Evolutionary conservation across 306 rosid genomes (phyloP).

Genomic region (Corylus heterophylla): DNA sequence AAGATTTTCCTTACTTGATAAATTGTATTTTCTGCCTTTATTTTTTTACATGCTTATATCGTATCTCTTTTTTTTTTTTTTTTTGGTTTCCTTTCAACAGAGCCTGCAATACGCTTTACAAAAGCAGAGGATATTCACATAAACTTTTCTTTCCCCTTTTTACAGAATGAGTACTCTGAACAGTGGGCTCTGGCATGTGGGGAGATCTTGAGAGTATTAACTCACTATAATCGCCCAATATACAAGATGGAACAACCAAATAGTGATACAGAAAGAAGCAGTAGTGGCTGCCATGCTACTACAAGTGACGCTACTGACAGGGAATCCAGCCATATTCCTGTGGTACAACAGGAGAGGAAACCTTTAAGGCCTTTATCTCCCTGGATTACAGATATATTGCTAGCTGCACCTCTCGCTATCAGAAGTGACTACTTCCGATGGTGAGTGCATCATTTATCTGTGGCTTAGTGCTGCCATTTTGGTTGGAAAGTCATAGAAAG

Average conservation of each 20-base stretch:
- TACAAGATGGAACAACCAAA: conserved; percentile 65
- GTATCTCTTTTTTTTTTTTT: background rate
- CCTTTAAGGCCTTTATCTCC: conserved; percentile 91
- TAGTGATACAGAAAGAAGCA: conserved; percentile 79
- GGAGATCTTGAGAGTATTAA: conserved; percentile 87
- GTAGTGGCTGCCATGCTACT: conserved; percentile 78
- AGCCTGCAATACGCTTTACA: conserved; percentile 12
- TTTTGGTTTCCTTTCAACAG: background rate
- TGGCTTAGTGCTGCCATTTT: background rate
- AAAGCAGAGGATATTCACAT: conserved; percentile 10
- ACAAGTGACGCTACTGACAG: conserved; percentile 63
- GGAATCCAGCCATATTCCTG: conserved; percentile 47
- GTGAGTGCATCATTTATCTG: conserved; percentile 49
- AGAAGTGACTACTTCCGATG: conserved; percentile 97
- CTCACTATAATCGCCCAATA: conserved; percentile 96
- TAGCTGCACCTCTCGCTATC: conserved; percentile 90
- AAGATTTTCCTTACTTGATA: conserved; percentile 8
- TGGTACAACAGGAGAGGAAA: conserved; percentile 72
- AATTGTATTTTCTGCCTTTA: background rate
- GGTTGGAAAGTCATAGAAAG: background rate
- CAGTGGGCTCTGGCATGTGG: conserved; percentile 99
- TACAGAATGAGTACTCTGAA: conserved; percentile 88
- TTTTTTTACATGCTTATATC: background rate
- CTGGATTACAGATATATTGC: conserved; percentile 91
- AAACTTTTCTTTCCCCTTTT: conserved; percentile 21